phyloP scores from a whole-genome alignment of 2,329 filamentous ascomycete species.

The Parastagonospora avenae region DNA sequence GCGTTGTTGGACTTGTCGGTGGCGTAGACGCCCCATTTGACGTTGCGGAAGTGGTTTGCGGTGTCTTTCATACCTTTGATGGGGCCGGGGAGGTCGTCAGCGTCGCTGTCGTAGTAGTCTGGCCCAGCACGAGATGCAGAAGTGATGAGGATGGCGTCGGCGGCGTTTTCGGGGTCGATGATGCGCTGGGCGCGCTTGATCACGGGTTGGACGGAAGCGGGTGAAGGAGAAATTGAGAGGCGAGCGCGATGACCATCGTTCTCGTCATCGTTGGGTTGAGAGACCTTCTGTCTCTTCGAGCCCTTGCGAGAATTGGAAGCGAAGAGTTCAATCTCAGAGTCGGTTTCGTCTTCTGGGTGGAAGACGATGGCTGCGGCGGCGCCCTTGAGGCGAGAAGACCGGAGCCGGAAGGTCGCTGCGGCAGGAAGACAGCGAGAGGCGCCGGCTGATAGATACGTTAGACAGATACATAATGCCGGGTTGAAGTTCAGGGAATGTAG shows the following conservation, averaged over 20 bases:
- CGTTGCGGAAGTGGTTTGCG: conserved; percentile 29
- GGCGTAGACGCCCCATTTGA: conserved; percentile 27
- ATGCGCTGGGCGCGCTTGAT: conserved; percentile 31
- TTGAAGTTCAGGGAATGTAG: too few species aligned
- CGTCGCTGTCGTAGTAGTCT: conserved; percentile 36
- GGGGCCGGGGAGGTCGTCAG: conserved; percentile 17
- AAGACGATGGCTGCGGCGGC: too few species aligned
- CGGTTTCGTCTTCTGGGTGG: too few species aligned
- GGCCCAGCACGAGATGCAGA: conserved; percentile 21
- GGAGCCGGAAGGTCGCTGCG: too few species aligned
- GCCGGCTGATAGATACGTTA: too few species aligned
- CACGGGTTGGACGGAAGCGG: conserved; percentile 12
- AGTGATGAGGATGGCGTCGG: conserved; percentile 24
- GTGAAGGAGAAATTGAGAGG: conserved; percentile 1
- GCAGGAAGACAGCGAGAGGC: too few species aligned
- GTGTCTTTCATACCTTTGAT: conserved; percentile 23
- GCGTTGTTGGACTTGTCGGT: conserved; percentile 12
- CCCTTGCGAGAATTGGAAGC: too few species aligned
- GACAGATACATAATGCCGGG: too few species aligned
- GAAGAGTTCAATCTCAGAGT: too few species aligned
- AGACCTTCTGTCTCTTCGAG: too few species aligned
- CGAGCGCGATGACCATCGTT: conserved; percentile 1
- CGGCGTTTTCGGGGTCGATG: conserved; percentile 19
- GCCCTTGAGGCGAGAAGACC: too few species aligned
- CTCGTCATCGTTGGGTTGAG: too few species aligned